Evolutionary conservation across 345 rosid species (phyloP).

Genomic region (Cochlearia excelsa): DNA sequence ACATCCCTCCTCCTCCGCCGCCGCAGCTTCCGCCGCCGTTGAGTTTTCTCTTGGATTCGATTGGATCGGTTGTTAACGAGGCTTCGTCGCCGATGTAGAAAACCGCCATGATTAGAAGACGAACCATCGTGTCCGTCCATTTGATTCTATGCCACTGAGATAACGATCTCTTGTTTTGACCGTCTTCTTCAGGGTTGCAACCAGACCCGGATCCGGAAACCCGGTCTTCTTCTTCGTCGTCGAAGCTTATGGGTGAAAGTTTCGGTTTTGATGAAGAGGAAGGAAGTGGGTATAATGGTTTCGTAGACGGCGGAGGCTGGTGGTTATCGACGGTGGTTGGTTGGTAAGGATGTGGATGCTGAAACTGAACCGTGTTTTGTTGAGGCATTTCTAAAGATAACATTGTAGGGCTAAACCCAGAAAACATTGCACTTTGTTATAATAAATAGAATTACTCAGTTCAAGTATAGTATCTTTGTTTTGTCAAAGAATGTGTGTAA

Average conservation of each 20-base stretch:
- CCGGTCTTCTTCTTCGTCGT: slow-evolving; percentile 66
- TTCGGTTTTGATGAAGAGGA: no score
- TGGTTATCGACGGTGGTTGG: slow-evolving; percentile 39
- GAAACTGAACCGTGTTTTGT: slow-evolving; percentile 45
- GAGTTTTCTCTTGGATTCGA: slow-evolving; percentile 54
- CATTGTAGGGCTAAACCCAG: slow-evolving; percentile 70
- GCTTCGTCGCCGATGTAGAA: slow-evolving; percentile 89
- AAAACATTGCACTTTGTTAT: slow-evolving; percentile 66
- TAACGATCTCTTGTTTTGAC: slow-evolving; percentile 48
- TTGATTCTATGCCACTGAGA: slow-evolving; percentile 99
- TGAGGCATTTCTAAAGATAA: slow-evolving; percentile 68
- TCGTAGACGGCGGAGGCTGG: no score
- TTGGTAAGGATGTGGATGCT: slow-evolving; percentile 54
- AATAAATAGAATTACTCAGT: slow-evolving; percentile 34
- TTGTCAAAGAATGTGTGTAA: background rate
- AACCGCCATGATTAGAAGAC: slow-evolving; percentile 77
- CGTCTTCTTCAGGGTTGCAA: slow-evolving; percentile 50
- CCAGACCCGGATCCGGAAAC: slow-evolving; percentile 43
- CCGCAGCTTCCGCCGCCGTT: slow-evolving; percentile 33
- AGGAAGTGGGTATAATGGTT: no score
- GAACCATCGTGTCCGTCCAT: slow-evolving; percentile 94
- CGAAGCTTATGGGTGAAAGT: no score
- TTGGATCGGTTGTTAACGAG: slow-evolving; percentile 43
- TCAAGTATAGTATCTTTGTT: background rate
- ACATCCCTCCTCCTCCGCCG: slow-evolving; percentile 29